Conservation (phyloP, 2,329 filamentous ascomycete species). For the Calonectria hawksworthii region DNA sequence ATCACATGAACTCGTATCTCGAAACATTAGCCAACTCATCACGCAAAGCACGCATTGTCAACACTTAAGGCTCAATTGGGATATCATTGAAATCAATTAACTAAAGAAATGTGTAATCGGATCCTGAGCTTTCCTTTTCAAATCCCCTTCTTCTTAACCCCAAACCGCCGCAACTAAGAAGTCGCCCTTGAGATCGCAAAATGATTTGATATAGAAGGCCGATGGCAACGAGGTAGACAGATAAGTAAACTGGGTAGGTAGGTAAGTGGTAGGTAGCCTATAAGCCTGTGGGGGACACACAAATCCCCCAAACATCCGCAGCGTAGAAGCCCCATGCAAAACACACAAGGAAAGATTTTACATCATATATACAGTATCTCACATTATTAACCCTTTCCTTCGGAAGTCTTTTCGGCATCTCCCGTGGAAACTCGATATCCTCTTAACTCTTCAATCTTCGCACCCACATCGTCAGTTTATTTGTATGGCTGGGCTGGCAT, state of each 20-base stretch:
- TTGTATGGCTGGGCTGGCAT: slow-evolving; percentile 57
- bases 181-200: slow-evolving; percentile 13
- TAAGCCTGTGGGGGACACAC: slow-evolving; percentile 20
- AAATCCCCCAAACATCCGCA: slow-evolving; percentile 29
- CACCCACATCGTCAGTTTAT: slow-evolving; percentile 37
- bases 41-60: background rate
- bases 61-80: background rate
- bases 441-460: slow-evolving; percentile 18
- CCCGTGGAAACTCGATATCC: slow-evolving; percentile 17
- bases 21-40: background rate
- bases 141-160: slow-evolving; percentile 15
- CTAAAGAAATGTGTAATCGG: slow-evolving; percentile 19
- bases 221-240: slow-evolving; percentile 3
- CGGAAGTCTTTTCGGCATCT: slow-evolving; percentile 10
- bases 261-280: background rate
- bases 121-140: slow-evolving; percentile 22
- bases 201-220: slow-evolving; percentile 14
- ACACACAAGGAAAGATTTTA: slow-evolving; percentile 41
- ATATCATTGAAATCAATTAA: slow-evolving; percentile 34
- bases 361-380: slow-evolving; percentile 49
- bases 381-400: slow-evolving; percentile 44
- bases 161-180: slow-evolving; percentile 5
- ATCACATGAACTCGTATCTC: background rate
- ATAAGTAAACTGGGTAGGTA: slow-evolving; percentile 18
- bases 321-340: slow-evolving; percentile 32